Conservation (phyloP, 2,329 filamentous ascomycete species). For the Paraphoma sp. region DNA sequence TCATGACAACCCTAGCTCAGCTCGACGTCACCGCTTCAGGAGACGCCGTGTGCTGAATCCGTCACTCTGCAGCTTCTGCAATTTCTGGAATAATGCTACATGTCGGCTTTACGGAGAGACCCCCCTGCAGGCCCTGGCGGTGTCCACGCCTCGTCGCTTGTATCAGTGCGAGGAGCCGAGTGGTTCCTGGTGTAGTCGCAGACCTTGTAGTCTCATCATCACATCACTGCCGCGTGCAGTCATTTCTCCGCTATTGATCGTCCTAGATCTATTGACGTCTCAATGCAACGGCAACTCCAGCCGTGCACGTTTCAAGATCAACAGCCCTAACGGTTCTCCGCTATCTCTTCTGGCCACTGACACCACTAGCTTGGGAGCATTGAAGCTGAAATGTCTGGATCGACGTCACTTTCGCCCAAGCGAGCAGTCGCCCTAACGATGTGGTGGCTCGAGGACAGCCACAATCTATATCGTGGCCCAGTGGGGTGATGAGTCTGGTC, state of each 20-base stretch:
- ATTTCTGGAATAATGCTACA: background rate
- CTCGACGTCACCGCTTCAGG: slow-evolving; percentile 31
- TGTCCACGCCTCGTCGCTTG: slow-evolving; percentile 1
- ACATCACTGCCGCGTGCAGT: slow-evolving; percentile 30
- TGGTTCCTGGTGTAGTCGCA: background rate
- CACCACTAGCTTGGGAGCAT: slow-evolving; percentile 18
- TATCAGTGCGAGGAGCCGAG: background rate
- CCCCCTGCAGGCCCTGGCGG: background rate
- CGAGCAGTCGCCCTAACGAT: slow-evolving; percentile 13
- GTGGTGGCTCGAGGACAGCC: slow-evolving; percentile 19
- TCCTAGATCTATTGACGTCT: slow-evolving; percentile 16
- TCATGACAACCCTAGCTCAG: slow-evolving; percentile 12
- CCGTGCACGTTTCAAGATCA: slow-evolving; percentile 31
- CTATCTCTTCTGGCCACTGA: slow-evolving; percentile 23
- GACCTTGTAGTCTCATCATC: slow-evolving; percentile 9
- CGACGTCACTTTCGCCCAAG: slow-evolving; percentile 31
- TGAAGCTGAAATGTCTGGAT: slow-evolving; percentile 37
- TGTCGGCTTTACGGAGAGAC: slow-evolving; percentile 4
- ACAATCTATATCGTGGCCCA: slow-evolving; percentile 14
- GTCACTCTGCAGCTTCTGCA: slow-evolving; percentile 6
- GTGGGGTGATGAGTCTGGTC: slow-evolving; percentile 12
- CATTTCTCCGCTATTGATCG: slow-evolving; percentile 35
- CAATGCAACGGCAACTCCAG: slow-evolving; percentile 22
- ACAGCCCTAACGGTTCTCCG: slow-evolving; percentile 25
- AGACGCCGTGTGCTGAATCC: slow-evolving; percentile 1